Evolutionary conservation across 2,329 filamentous ascomycete genomes (phyloP), one percentile per base, ranked within the genome.

Genomic region (Zopfia rhizophila): DNA sequence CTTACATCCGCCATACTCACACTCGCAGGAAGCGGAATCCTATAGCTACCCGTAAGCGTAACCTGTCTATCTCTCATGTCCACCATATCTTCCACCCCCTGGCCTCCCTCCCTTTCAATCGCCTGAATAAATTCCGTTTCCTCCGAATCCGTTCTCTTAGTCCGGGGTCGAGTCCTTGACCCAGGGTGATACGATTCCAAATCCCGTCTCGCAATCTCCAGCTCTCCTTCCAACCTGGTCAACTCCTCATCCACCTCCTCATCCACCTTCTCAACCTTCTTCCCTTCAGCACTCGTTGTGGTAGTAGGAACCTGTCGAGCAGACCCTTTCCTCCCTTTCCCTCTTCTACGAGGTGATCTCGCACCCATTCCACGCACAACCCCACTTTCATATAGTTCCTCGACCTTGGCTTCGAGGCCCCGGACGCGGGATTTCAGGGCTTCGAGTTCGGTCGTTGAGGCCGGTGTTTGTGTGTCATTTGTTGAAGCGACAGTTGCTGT

Each of bases 361-460:
- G 11, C 31, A 8, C 24, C 24, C 8, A n/a, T 13, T 7, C 5
- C 5, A 5, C 29, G 36, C 6, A 40, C 45, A 27, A 51, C 40
- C n/a, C 48, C 30, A 19, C 38, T 40, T 17, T 54, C 60, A 40
- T 70, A 70, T 1, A 72, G 55, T 11, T 69, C 61, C 40, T 72
- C 68, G 5, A 72, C 68, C 38, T 69, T 70, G 7, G 68, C 61
- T 51, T 72, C 68, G 10, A 72, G 57, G 13, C 64, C 66, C 21
- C 62, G 53, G 8, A 72, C 65, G 18, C 68, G 64, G 1, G 59
- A 61, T 27, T 72, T 70, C 1, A 72, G 55, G 2, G 68, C 67
- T 54, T 70, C 66, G 12, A 72, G 56, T 29, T 72, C 68, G 22
- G 45, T 36, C 3, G 58, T 55, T 19, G 61, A 49, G 3, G 48